Evolutionary conservation across 2,329 filamentous ascomycete species (phyloP).

Genomic region (Alternaria infectoria): DNA sequence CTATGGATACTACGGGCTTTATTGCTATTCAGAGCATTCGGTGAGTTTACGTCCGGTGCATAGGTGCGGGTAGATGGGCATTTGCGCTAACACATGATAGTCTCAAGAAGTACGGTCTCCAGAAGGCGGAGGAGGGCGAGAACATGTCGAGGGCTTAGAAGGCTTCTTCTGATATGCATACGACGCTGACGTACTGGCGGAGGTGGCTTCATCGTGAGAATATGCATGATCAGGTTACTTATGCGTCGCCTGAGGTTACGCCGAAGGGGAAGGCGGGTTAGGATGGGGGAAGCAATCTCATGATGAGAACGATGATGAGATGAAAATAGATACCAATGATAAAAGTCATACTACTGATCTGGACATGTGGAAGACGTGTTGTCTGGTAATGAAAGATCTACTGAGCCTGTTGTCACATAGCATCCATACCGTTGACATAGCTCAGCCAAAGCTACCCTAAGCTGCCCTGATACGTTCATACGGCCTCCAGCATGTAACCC

Average conservation of each 20-base stretch:
- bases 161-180: background rate
- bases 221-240: background rate
- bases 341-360: background rate
- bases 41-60: no score
- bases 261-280: background rate
- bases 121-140: conserved; percentile 46
- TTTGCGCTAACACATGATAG: background rate
- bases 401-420: no score
- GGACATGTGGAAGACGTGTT: no score
- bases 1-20: conserved; percentile 70
- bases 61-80: no score
- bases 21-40: conserved; percentile 72
- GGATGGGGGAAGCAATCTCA: no score
- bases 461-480: rapidly evolving
- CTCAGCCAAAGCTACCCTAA: no score
- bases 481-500: no score
- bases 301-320: no score
- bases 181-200: background rate
- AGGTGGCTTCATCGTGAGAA: background rate
- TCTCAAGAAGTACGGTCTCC: conserved; percentile 53
- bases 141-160: conserved; percentile 34
- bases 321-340: background rate
- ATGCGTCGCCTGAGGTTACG: background rate
- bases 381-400: no score
- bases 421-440: no score